Base-by-base conservation (phyloP, 1,284 basidiomycete species). In the Ustilago curta region DNA sequence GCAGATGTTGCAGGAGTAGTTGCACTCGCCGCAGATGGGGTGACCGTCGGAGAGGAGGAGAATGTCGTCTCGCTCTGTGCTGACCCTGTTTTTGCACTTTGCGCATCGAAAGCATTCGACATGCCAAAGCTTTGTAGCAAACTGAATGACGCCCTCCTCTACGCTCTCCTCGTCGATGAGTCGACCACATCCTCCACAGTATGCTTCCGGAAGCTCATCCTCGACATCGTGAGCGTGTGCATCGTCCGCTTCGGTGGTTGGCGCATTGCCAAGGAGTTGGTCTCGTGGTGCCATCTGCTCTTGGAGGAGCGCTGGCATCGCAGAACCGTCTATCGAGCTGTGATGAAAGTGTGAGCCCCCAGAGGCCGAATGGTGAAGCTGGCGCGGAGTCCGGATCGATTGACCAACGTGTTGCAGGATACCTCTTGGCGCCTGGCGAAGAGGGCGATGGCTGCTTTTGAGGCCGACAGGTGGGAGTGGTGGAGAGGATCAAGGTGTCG, bases 21-120 rank as follows among this genome's bases (percentile, higher is more conserved):
- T 96, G 88, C 96, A 99, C 79, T 95, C 92, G 25, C 94, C 92
- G 85, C 96, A 99, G 57, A 99, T 95, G 37, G 97, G 96, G 39
- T 93, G 94, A 21, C 96, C 96, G 85, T 99, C 96, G 31, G 95
- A 95, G 52, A 99, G 91, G 11, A 99, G 88, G 25, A 99, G 89
- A 23, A 99, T 89, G 86, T 97, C 98, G 43, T 95, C 97, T 35
- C 76, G 73, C 85, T 98, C 96, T 35, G 95, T 88, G 78, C 88
- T 88, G 51, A 89, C 88, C 47, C 85, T 85, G 57, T 87, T 87
- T 57, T 87, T 85, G 83, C 88, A 89, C 77, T 84, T 80, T 27
- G 70, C 75, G 54, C 76, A 78, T 7, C 69, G 68, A 47, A 76
- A 78, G 69, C 73, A 82, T 43, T 77, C 80, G 40, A 77, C 58